Evolutionary conservation across 768 basidiomycete genomes (phyloP), one percentile per base, ranked within the genome.

Genomic region (Pulveroboletus sp.): DNA sequence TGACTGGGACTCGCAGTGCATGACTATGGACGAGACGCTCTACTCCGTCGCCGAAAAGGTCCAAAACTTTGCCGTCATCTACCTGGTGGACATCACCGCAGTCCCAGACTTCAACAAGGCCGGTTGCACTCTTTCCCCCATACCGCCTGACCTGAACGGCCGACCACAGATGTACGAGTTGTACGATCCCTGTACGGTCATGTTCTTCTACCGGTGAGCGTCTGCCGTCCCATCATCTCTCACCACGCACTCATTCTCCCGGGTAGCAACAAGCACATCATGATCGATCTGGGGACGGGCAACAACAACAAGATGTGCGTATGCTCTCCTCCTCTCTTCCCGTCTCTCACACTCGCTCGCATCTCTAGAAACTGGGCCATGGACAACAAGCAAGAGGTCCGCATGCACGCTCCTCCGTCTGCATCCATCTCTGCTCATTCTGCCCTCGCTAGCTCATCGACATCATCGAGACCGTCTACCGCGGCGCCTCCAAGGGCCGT

Each of bases 51-150:
- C 89, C 1, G 96, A 97, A 72, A 94, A 92, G 69, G 93, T 98
- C 5, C 93, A 97, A 75, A 98, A 99, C 73, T 97, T 95, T 69
- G 93, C 94, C 8, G 93, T 98, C 60, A 92, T 98, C 57, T 98
- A 97, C 64, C 75, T 96, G 11, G 83, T 84, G 18, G 95, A 99
- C 67, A 97, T 96, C 63, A 96, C 92, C 0, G 84, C 93, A 53
- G 95, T 98, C 0, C 95, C 96, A 2, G 96, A 98, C 67, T 98
- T 98, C 73, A 98, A 95, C 73, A 97, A 97, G 83, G 94, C 87
- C 44, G 62, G 51, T 49, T 39, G 14, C 13, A 8, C 5, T n/a
- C 40, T 10, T 4, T 21, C 21, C 21, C 21, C 21, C 21, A 21
- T 21, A 21, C 21, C 21, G 2, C 33, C 2, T n/a, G 8, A 2